These are phyloP conservation scores for Fusarium oxysporum DNA, from an alignment of 2,329 filamentous ascomycete genomes.

Conservation along the genomic window DNA sequence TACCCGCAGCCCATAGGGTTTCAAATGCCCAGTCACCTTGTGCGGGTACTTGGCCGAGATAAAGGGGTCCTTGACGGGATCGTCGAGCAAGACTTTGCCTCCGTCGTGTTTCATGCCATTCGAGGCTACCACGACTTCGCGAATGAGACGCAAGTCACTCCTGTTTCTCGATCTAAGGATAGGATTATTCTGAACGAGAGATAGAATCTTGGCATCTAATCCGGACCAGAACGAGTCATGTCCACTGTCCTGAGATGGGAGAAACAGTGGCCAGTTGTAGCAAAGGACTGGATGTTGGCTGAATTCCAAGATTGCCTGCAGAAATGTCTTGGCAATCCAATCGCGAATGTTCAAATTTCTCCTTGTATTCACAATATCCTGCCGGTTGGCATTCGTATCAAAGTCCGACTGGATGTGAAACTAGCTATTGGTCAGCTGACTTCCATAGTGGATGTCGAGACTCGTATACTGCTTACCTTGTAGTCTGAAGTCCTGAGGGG, in stretches of 20 bases:
- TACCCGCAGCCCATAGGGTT: neutral
- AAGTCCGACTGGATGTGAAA: conserved; percentile 38
- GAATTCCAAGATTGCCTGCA: conserved; percentile 16
- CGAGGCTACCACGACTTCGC: neutral
- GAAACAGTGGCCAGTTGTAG: conserved; percentile 30
- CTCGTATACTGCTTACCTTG: neutral
- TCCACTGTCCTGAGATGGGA: neutral
- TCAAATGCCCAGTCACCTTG: neutral
- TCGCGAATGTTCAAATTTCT: conserved; percentile 14
- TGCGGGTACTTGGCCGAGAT: conserved; percentile 12
- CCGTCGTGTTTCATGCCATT: neutral
- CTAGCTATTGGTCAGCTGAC: conserved; percentile 1
- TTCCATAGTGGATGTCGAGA: too few species aligned
- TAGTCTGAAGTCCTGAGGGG: conserved; percentile 17
- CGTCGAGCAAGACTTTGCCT: conserved; percentile 20
- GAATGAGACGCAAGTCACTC: neutral
- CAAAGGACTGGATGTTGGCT: conserved; percentile 19
- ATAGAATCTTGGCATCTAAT: neutral
- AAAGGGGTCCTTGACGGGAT: conserved; percentile 4
- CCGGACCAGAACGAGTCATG: conserved; percentile 20
- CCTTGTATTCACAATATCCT: conserved; percentile 22
- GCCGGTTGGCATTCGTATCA: conserved; percentile 21
- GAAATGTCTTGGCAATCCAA: neutral
- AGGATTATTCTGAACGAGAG: neutral
- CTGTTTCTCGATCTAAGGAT: neutral